These are phyloP conservation scores for Penicillium cosmopolitanum DNA, from an alignment of 495 filamentous ascomycete species.

Conservation along the genomic window DNA sequence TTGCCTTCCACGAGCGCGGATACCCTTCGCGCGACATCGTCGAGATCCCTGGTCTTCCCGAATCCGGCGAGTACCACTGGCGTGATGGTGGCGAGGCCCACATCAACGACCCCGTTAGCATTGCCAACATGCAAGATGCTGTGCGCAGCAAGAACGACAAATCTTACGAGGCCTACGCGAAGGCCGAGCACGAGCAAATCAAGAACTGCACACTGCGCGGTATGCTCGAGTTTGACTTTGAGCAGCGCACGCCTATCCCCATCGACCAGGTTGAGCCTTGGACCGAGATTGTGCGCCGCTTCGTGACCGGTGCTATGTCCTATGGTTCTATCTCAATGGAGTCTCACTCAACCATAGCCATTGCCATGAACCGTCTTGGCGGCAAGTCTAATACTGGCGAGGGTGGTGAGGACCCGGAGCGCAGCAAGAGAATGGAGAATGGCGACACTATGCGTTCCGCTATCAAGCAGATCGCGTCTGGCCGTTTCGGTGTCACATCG, in stretches of 20 bases:
- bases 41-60: constrained; percentile 80
- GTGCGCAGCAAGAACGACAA: constrained; percentile 99
- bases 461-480: constrained; percentile 98
- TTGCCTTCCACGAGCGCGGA: constrained; percentile 94
- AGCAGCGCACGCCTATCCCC: constrained; percentile 80
- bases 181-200: constrained; percentile 94
- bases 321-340: constrained; percentile 99
- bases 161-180: constrained; percentile 97
- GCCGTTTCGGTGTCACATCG: constrained; percentile 96
- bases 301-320: constrained; percentile 99
- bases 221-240: constrained; percentile 97
- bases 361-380: constrained; percentile 97
- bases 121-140: constrained; percentile 98
- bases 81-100: constrained; percentile 98
- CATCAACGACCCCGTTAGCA: constrained; percentile 92
- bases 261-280: constrained; percentile 99
- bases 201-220: constrained; percentile 97
- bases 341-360: constrained; percentile 93
- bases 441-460: constrained; percentile 98
- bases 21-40: constrained; percentile 84
- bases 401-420: constrained; percentile 95
- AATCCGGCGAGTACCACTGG: constrained; percentile 99
- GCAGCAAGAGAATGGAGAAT: constrained; percentile 83
- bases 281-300: constrained; percentile 97
- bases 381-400: constrained; percentile 99